Percentiles rank a stretch among this genome's conserved stretches.
Evolutionary conservation across 495 filamentous ascomycete species (phyloP).

Genomic region (Niebla homalea): DNA sequence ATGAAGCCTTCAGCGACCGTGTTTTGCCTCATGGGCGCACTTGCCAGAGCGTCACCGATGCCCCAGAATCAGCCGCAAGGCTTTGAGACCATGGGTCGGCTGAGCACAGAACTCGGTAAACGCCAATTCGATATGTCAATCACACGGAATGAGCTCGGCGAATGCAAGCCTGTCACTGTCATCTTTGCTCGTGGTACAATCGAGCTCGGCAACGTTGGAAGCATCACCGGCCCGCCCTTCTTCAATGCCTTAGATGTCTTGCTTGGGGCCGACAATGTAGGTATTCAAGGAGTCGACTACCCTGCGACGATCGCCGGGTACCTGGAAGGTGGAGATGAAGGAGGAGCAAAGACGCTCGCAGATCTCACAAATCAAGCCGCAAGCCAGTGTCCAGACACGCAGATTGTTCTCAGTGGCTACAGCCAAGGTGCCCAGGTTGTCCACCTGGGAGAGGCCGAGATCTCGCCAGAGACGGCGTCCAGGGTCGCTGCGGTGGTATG

Average conservation of each 20-base stretch:
- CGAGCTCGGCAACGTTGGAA: constrained; percentile 39
- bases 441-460: constrained; percentile 33
- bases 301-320: constrained; percentile 26
- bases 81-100: constrained; percentile 3
- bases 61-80: background rate
- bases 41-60: constrained; percentile 4
- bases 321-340: constrained; percentile 24
- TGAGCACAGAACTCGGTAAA: constrained; percentile 2
- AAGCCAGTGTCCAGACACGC: constrained; percentile 42
- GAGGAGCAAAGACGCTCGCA: constrained; percentile 35
- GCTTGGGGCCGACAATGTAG: constrained; percentile 28
- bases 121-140: constrained; percentile 7
- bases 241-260: constrained; percentile 31
- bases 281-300: constrained; percentile 47
- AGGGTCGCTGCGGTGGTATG: constrained; percentile 21
- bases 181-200: constrained; percentile 31
- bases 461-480: constrained; percentile 18
- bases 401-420: constrained; percentile 49
- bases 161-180: constrained; percentile 27
- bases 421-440: constrained; percentile 42
- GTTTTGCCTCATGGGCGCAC: constrained; percentile 19
- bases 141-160: constrained; percentile 24
- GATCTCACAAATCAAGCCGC: constrained; percentile 32
- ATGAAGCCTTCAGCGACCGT: constrained; percentile 5
- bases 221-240: constrained; percentile 42